Evolutionary conservation across 139 green algal species (phyloP).

Genomic region (Picochlorum sp.): DNA sequence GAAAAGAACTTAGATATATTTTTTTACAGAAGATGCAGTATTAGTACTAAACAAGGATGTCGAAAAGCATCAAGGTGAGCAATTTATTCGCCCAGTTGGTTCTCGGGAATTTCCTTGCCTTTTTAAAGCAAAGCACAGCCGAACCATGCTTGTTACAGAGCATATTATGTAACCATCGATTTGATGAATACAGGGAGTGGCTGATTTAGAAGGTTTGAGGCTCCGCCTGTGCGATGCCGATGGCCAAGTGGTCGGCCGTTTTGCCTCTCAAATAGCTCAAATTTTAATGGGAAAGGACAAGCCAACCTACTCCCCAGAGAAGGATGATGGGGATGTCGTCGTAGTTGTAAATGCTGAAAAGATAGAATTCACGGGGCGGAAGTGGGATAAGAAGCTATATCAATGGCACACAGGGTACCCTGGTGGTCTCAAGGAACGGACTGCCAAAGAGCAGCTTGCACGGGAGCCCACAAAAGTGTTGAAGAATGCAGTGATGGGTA

Average conservation of each 20-base stretch:
- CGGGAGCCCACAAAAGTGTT: constrained; percentile 60
- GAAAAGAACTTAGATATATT: no score
- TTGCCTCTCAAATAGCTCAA: constrained; percentile 58
- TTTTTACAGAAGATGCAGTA: no score
- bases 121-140: no score
- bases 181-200: constrained; percentile 33
- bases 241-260: constrained; percentile 72
- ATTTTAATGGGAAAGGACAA: constrained; percentile 86
- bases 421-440: constrained; percentile 70
- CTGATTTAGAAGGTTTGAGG: constrained; percentile 44
- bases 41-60: no score
- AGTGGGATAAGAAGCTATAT: constrained; percentile 86
- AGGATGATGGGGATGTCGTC: constrained; percentile 72
- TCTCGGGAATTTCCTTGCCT: no score
- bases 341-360: constrained; percentile 77
- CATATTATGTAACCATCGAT: background rate
- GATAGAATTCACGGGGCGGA: constrained; percentile 72
- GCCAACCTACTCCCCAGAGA: constrained; percentile 59
- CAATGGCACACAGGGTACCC: constrained; percentile 79
- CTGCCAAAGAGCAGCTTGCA: constrained; percentile 44
- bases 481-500: constrained; percentile 64
- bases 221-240: constrained; percentile 74
- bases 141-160: background rate
- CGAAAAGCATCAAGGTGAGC: no score
- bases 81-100: no score